Conservation (phyloP, 495 filamentous ascomycete genomes). For the Lophiostoma macrostomum region DNA sequence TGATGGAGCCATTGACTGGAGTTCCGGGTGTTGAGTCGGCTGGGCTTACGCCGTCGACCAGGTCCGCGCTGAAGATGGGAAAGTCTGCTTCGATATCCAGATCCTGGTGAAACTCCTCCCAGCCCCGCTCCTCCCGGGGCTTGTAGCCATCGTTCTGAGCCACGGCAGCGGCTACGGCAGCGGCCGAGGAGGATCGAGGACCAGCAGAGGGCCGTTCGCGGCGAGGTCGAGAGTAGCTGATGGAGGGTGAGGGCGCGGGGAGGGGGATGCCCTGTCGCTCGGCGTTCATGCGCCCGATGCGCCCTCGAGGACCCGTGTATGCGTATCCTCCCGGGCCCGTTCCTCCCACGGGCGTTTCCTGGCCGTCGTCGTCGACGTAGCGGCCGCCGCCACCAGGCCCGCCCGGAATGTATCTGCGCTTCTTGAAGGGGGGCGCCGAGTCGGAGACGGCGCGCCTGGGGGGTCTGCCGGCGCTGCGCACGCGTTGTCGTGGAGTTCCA, state of each 20-base stretch:
- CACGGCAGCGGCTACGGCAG: slow-evolving; percentile 77
- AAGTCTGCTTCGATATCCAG: slow-evolving; percentile 81
- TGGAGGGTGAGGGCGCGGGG: slow-evolving; percentile 49
- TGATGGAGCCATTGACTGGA: slow-evolving; percentile 16
- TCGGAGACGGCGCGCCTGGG: slow-evolving; percentile 17
- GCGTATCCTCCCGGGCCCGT: slow-evolving; percentile 48
- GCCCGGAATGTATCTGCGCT: slow-evolving; percentile 42
- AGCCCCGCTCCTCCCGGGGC: slow-evolving; percentile 90
- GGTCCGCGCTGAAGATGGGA: slow-evolving; percentile 72
- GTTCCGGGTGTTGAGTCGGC: slow-evolving; percentile 31
- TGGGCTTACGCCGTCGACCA: slow-evolving; percentile 68
- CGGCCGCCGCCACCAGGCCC: slow-evolving; percentile 43
- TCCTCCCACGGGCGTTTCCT: slow-evolving; percentile 45
- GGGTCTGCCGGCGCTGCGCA: slow-evolving; percentile 18
- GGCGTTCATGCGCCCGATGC: slow-evolving; percentile 43
- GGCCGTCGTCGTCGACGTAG: slow-evolving; percentile 41
- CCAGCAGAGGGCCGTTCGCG: slow-evolving; percentile 50
- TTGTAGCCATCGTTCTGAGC: slow-evolving; percentile 94
- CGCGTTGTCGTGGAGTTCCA: slow-evolving; percentile 26
- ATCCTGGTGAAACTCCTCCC: slow-evolving; percentile 95
- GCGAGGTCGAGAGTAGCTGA: slow-evolving; percentile 52
- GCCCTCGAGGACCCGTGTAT: slow-evolving; percentile 46
- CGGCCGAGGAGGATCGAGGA: slow-evolving; percentile 70
- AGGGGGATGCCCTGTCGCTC: slow-evolving; percentile 43
- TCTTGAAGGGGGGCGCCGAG: slow-evolving; percentile 34